Evolutionary conservation across 352 stramenopile species (phyloP).

Genomic region (Phytophthora crassamura): DNA sequence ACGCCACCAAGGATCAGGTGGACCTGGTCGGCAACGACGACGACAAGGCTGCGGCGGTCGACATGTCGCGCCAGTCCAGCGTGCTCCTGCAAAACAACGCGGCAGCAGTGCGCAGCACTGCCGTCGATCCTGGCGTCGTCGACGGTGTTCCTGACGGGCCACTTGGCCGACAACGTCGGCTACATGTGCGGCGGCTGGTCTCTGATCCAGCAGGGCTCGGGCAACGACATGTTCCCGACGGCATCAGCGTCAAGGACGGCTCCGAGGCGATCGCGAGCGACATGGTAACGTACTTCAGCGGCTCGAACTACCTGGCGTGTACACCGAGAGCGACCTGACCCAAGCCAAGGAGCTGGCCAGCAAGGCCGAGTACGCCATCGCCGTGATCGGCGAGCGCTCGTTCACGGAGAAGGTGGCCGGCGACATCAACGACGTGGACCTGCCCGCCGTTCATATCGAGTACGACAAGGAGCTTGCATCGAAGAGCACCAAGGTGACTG

Average conservation of each 20-base stretch:
- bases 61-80: constrained; percentile 74
- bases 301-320: too few relatives aligned
- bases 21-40: constrained; percentile 47
- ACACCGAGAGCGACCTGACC: constrained; percentile 52
- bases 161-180: constrained; percentile 71
- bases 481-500: constrained; percentile 74
- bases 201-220: too few relatives aligned
- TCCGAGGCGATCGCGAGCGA: too few relatives aligned
- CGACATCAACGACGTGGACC: constrained; percentile 77
- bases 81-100: constrained; percentile 85
- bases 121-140: constrained; percentile 47
- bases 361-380: constrained; percentile 64
- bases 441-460: constrained; percentile 69
- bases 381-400: too few relatives aligned
- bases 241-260: too few relatives aligned
- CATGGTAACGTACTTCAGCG: too few relatives aligned
- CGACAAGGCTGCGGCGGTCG: constrained; percentile 57
- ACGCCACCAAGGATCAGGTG: constrained; percentile 57
- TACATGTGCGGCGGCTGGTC: too few relatives aligned
- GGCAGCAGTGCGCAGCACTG: too few relatives aligned
- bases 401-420: constrained; percentile 81
- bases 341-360: constrained; percentile 59
- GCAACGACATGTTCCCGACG: too few relatives aligned
- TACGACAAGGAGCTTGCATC: constrained; percentile 71
- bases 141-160: constrained; percentile 53